These are phyloP conservation scores for Thelonectria olida DNA, from an alignment of 2,329 filamentous ascomycete species.

Conservation along the genomic window DNA sequence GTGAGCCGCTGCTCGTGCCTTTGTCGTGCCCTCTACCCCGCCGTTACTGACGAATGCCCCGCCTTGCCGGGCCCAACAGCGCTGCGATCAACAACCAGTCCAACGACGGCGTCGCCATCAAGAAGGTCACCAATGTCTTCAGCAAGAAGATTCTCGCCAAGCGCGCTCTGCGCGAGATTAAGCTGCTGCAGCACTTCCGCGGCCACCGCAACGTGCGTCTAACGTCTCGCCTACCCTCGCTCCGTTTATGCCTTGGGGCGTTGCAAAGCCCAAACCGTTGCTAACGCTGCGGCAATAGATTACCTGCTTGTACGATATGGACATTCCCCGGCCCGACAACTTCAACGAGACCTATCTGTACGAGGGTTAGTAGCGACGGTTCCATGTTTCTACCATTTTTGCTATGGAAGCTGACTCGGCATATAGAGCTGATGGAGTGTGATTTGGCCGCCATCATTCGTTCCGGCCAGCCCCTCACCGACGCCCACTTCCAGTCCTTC, in stretches of 20 bases:
- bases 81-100: constrained; percentile 92
- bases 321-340: constrained; percentile 95
- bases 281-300: constrained; percentile 67
- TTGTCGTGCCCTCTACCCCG: constrained; percentile 37
- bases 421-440: constrained; percentile 95
- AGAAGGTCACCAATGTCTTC: constrained; percentile 99
- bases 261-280: constrained; percentile 16
- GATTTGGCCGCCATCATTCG: constrained; percentile 97
- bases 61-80: constrained; percentile 57
- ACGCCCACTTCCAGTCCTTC: constrained; percentile 99
- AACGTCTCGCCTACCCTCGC: constrained; percentile 14
- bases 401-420: constrained; percentile 29
- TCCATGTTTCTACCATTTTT: not conserved
- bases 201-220: constrained; percentile 81
- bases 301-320: constrained; percentile 99
- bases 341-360: constrained; percentile 99
- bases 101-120: constrained; percentile 95
- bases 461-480: constrained; percentile 94
- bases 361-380: constrained; percentile 72
- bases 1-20: constrained; percentile 59
- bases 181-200: constrained; percentile 96
- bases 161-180: constrained; percentile 97
- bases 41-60: constrained; percentile 41
- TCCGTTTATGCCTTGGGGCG: not conserved
- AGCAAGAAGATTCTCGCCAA: constrained; percentile 99